These are phyloP conservation scores for Candida mattraensis DNA, from an alignment of 805 yeast species.

Conservation along the genomic window DNA sequence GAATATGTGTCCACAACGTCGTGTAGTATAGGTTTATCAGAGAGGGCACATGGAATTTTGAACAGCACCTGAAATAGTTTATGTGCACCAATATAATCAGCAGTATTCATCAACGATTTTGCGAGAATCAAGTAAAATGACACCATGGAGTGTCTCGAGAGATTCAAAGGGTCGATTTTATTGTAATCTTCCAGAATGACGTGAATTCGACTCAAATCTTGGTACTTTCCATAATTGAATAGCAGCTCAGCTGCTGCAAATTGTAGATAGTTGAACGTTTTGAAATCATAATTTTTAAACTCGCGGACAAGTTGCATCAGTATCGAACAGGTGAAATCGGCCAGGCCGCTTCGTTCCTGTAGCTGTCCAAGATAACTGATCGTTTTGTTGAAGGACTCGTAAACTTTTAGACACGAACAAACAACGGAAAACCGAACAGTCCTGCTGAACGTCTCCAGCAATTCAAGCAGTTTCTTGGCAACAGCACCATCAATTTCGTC, in stretches of 20 bases:
- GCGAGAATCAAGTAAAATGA: conserved; percentile 20
- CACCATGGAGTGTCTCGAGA: conserved; percentile 14
- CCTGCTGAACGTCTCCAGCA: too few species aligned
- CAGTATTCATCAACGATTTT: conserved; percentile 19
- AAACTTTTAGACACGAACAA: too few species aligned
- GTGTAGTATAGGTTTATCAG: conserved; percentile 3
- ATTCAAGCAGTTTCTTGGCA: too few species aligned
- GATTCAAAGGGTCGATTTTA: conserved; percentile 15
- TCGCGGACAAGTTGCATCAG: conserved; percentile 4
- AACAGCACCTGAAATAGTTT: conserved; percentile 20
- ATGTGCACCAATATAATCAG: conserved; percentile 21
- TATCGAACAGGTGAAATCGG: conserved; percentile 5
- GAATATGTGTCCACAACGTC: conserved; percentile 19
- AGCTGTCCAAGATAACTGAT: conserved; percentile 4
- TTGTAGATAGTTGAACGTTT: conserved; percentile 10
- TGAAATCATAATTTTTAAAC: conserved; percentile 1
- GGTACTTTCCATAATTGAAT: not conserved
- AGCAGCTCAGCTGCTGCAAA: conserved; percentile 10
- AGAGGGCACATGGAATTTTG: conserved; percentile 11
- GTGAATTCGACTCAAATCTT: too few species aligned
- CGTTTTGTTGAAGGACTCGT: conserved; percentile 14
- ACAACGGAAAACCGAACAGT: too few species aligned
- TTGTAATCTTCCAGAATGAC: conserved; percentile 6
- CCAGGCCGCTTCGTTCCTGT: conserved; percentile 2
- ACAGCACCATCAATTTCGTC: too few species aligned